phyloP scores from a whole-genome alignment of 306 rosid genomes.

The Trifolium dubium region DNA sequence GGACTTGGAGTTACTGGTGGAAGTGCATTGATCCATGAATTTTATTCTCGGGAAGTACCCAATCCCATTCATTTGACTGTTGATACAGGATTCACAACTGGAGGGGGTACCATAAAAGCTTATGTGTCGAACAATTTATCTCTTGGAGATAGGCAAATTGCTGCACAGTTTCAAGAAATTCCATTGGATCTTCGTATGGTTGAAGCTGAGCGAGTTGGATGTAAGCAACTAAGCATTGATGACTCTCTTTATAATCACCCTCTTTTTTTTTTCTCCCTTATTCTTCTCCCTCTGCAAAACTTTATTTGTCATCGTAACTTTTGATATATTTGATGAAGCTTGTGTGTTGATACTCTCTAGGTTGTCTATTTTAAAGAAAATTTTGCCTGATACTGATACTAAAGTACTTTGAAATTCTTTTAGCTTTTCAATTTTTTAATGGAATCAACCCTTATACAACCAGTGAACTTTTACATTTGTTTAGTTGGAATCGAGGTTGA shows the following conservation, averaged over 20 bases:
- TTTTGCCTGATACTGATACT: not conserved
- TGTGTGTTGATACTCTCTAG: not conserved
- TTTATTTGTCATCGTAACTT: not conserved
- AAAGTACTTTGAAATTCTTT: not conserved
- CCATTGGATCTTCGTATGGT: slow-evolving; percentile 91
- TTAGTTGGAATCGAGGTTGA: not conserved
- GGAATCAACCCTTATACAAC: not conserved
- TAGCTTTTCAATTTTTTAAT: not conserved
- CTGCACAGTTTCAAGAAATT: slow-evolving; percentile 96
- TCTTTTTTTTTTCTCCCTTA: not conserved
- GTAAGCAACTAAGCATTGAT: slow-evolving; percentile 48
- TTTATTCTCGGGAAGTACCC: slow-evolving; percentile 86
- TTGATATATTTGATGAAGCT: not conserved
- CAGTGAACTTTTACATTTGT: not conserved
- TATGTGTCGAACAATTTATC: slow-evolving; percentile 78
- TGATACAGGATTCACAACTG: slow-evolving; percentile 84
- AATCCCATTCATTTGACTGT: slow-evolving; percentile 92
- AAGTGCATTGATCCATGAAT: slow-evolving; percentile 87
- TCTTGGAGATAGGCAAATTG: slow-evolving; percentile 83
- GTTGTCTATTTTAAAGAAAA: slow-evolving; percentile 1
- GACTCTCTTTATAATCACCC: not conserved
- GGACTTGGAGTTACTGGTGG: slow-evolving; percentile 92
- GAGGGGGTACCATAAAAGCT: slow-evolving; percentile 74
- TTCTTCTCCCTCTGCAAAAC: not conserved
- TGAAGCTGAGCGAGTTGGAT: slow-evolving; percentile 95